Conservation (phyloP, 371 early-diverging fungal species). For the Lichtheimia ornata region DNA sequence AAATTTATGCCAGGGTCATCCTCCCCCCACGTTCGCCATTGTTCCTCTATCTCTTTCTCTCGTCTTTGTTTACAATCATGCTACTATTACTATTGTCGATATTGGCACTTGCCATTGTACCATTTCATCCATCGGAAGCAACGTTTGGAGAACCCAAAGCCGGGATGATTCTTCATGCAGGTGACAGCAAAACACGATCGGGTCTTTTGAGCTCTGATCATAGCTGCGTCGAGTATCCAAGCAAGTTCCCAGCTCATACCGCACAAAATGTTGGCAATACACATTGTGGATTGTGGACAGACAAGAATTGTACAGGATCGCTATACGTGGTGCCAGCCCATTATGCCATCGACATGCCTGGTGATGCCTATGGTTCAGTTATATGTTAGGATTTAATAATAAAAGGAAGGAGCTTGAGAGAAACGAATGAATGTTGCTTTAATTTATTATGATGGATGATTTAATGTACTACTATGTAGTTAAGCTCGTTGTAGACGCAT, state of each 20-base stretch:
- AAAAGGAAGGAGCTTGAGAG: background rate
- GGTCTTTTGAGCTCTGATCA: conserved; percentile 35
- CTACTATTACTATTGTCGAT: conserved; percentile 2
- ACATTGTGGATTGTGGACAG: conserved; percentile 45
- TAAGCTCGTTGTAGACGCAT: conserved; percentile 24
- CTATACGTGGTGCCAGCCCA: conserved; percentile 45
- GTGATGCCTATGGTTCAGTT: conserved; percentile 26
- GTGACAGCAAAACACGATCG: conserved; percentile 25
- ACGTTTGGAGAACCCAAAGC: conserved; percentile 5
- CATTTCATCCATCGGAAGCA: conserved; percentile 12
- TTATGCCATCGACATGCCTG: conserved; percentile 34
- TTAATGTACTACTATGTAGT: background rate
- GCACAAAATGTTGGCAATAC: conserved; percentile 35
- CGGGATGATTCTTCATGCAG: conserved; percentile 26
- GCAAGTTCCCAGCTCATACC: conserved; percentile 26
- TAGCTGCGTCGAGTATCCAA: conserved; percentile 32
- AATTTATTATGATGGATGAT: background rate
- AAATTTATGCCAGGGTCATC: background rate
- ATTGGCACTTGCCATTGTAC: conserved; percentile 3
- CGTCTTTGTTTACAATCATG: background rate
- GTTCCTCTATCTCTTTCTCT: background rate
- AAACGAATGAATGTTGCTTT: background rate
- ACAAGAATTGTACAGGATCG: conserved; percentile 28
- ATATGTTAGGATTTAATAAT: conserved; percentile 24
- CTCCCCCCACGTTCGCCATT: background rate